Evolutionary conservation across 2,329 filamentous ascomycete species (phyloP).

Genomic region (Sporothrix variecibatus): DNA sequence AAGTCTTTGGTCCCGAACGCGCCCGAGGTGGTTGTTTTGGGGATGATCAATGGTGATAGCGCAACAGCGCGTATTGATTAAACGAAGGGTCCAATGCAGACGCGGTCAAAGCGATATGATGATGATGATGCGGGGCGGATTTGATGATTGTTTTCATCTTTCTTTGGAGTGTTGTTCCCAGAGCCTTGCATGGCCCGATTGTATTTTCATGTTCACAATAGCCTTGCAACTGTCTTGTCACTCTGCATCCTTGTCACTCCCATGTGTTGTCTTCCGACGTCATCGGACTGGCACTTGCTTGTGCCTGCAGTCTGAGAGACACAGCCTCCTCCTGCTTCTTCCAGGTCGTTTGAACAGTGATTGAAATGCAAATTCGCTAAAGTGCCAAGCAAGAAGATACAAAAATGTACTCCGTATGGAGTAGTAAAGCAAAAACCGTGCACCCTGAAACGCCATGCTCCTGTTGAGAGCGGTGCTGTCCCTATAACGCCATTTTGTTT

Average conservation of each 20-base stretch:
- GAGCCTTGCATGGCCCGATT: not conserved
- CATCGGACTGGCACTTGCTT: not conserved
- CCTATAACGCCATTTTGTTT: conserved; percentile 16
- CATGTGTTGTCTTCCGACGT: conserved; percentile 9
- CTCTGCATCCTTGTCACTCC: not conserved
- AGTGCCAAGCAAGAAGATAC: not conserved
- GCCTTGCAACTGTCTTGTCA: not conserved
- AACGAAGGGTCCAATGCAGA: not conserved
- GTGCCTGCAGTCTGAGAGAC: not conserved
- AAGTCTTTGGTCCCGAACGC: conserved; percentile 15
- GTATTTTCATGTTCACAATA: not conserved
- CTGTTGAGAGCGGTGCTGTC: not conserved
- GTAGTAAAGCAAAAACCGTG: not conserved
- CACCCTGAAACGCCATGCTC: conserved; percentile 20
- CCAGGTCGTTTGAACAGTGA: not conserved
- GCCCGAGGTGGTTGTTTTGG: conserved; percentile 4
- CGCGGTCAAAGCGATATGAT: not conserved
- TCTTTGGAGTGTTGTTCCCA: not conserved
- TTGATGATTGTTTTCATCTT: not conserved
- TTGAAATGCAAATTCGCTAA: conserved; percentile 10
- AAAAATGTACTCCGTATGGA: not conserved
- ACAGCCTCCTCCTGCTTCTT: not conserved
- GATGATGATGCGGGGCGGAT: not conserved
- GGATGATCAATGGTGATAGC: not conserved
- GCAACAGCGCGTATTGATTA: not conserved